A percentile compares a stretch with the other conserved stretches of the same genome.
Evolutionary conservation across 1,284 basidiomycete species (phyloP).

Genomic region (Inonotus obliquus): DNA sequence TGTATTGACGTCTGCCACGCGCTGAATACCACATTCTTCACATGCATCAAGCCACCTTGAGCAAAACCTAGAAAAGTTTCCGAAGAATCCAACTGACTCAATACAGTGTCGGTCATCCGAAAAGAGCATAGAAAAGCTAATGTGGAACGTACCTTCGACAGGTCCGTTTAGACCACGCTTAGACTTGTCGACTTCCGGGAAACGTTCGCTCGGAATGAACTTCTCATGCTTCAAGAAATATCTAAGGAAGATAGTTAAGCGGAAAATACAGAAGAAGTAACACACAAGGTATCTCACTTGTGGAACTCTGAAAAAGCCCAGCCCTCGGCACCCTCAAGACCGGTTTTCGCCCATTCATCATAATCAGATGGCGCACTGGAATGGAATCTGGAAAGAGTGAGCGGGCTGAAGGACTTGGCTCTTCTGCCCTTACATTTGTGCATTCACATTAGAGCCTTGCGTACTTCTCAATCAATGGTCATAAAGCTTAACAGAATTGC

Average conservation of each 20-base stretch:
- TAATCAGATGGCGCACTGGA: slow-evolving; percentile 65
- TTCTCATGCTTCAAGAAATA: slow-evolving; percentile 22
- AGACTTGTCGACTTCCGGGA: slow-evolving; percentile 15
- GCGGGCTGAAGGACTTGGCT: background rate
- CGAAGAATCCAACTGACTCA: slow-evolving; percentile 17
- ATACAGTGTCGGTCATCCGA: background rate
- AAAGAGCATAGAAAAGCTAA: background rate
- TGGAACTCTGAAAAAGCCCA: slow-evolving; percentile 60
- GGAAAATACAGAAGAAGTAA: background rate
- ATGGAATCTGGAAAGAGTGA: slow-evolving; percentile 45
- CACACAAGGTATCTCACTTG: slow-evolving; percentile 30
- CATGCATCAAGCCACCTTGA: slow-evolving; percentile 20
- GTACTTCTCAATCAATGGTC: background rate
- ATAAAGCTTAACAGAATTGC: background rate
- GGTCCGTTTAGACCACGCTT: slow-evolving; percentile 12
- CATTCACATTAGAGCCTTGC: slow-evolving; percentile 18
- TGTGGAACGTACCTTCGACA: slow-evolving; percentile 9
- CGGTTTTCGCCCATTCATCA: slow-evolving; percentile 59
- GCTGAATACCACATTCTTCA: slow-evolving; percentile 18
- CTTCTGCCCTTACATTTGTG: slow-evolving; percentile 8
- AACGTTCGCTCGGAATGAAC: slow-evolving; percentile 15
- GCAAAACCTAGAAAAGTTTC: slow-evolving; percentile 9
- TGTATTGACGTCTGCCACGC: slow-evolving; percentile 20
- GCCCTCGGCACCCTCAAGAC: slow-evolving; percentile 44
- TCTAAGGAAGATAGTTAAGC: slow-evolving; percentile 1